These are phyloP conservation scores for Mucor indicus DNA, from an alignment of 371 early-diverging fungal genomes.

Conservation along the genomic window DNA sequence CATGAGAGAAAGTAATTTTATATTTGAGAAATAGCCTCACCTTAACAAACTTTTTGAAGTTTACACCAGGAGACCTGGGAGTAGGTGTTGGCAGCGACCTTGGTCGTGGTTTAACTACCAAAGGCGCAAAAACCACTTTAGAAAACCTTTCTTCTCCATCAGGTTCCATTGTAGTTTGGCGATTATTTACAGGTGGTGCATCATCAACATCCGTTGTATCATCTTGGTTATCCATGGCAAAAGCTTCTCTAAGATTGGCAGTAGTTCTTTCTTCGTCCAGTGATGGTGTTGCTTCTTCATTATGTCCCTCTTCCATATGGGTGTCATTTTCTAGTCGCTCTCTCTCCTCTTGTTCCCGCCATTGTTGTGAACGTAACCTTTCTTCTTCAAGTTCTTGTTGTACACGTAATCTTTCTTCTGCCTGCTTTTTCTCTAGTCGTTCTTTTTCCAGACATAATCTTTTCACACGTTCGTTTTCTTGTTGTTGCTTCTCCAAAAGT, in stretches of 20 bases:
- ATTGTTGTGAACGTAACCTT: no score
- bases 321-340: no score
- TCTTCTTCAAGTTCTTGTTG: not conserved
- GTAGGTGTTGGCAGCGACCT: not conserved
- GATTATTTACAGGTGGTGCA: not conserved
- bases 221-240: no score
- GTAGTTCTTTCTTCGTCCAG: no score
- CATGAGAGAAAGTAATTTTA: not conserved
- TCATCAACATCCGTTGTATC: no score
- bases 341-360: no score
- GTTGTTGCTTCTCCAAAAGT: not conserved
- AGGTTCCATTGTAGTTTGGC: not conserved
- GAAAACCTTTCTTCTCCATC: not conserved
- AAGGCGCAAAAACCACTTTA: not conserved
- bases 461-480: not conserved
- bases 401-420: no score
- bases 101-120: not conserved
- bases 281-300: no score
- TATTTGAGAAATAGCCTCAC: not conserved
- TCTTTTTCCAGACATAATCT: not conserved
- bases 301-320: no score
- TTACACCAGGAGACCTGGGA: not conserved
- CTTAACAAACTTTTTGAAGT: constrained; percentile 2
- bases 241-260: no score
- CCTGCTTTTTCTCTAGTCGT: not conserved